Evolutionary conservation across 352 stramenopile species (phyloP).

Genomic region (Globisporangium cederbergense): DNA sequence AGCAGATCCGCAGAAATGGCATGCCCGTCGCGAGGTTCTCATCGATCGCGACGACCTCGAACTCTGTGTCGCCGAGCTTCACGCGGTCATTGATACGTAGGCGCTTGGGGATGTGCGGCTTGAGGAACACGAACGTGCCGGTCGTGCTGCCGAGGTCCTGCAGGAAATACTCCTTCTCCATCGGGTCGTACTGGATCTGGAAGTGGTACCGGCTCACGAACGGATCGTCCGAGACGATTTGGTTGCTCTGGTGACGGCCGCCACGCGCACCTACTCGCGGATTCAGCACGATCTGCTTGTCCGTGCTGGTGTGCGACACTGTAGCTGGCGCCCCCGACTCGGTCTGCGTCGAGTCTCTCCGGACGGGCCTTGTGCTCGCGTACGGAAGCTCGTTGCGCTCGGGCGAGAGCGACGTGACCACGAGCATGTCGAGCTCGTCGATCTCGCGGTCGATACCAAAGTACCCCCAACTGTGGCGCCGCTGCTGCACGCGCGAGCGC

Average conservation of each 20-base stretch:
- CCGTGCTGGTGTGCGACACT: background rate
- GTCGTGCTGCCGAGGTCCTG: constrained; percentile 79
- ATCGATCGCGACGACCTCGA: constrained; percentile 74
- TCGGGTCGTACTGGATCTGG: constrained; percentile 69
- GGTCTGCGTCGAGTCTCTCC: constrained; percentile 12
- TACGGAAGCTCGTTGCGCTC: constrained; percentile 31
- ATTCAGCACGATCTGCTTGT: constrained; percentile 58
- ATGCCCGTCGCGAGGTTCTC: constrained; percentile 58
- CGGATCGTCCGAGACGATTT: constrained; percentile 84
- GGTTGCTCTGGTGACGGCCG: constrained; percentile 74
- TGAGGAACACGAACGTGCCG: constrained; percentile 79
- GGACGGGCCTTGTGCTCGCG: background rate
- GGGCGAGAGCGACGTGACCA: constrained; percentile 67
- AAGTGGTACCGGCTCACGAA: constrained; percentile 85
- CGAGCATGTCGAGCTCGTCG: constrained; percentile 66
- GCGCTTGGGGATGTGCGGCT: constrained; percentile 63
- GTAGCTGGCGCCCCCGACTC: background rate
- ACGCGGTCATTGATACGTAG: constrained; percentile 68
- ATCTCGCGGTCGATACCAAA: constrained; percentile 39
- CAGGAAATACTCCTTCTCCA: constrained; percentile 84
- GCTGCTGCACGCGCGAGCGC: constrained; percentile 12
- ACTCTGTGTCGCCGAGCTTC: constrained; percentile 78
- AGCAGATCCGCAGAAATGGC: constrained; percentile 72
- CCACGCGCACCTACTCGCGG: constrained; percentile 57
- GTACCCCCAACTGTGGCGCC: constrained; percentile 24